phyloP scores from a whole-genome alignment of 2,329 filamentous ascomycete genomes.

The Cryphonectria nitschkei region DNA sequence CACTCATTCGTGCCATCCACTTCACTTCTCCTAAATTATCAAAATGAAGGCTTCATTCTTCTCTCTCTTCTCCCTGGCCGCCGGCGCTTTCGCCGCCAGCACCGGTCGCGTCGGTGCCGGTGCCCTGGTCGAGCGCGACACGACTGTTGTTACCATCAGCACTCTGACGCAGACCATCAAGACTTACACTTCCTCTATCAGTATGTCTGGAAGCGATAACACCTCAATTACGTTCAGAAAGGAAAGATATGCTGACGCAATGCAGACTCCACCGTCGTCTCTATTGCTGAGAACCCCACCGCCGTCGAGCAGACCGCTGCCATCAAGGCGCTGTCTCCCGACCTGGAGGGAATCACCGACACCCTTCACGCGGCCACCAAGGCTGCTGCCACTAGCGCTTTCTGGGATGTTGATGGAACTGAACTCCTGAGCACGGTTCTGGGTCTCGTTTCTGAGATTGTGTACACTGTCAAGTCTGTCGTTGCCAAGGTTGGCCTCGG shows the following conservation, averaged over 20 bases:
- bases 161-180: conserved; percentile 31
- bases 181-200: conserved; percentile 36
- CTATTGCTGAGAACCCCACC: conserved; percentile 32
- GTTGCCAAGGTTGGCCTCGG: conserved; percentile 36
- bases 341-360: conserved; percentile 35
- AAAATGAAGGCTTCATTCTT: conserved; percentile 36
- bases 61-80: conserved; percentile 33
- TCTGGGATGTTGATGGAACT: conserved; percentile 21
- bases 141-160: conserved; percentile 32
- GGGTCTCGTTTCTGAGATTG: conserved; percentile 34
- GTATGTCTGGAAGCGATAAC: conserved; percentile 28
- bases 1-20: conserved; percentile 4
- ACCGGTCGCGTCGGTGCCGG: conserved; percentile 27
- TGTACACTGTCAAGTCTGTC: conserved; percentile 35
- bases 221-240: neutral
- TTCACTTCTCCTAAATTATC: conserved; percentile 5
- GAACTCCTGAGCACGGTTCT: conserved; percentile 33
- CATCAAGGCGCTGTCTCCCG: conserved; percentile 32
- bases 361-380: conserved; percentile 33
- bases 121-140: conserved; percentile 32
- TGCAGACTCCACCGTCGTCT: conserved; percentile 33
- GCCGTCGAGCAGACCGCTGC: conserved; percentile 30
- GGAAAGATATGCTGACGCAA: neutral
- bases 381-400: conserved; percentile 31
- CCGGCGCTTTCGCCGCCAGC: conserved; percentile 32